phyloP scores from a whole-genome alignment of 1,139 yeast species.

The Scheffersomyces titani region DNA sequence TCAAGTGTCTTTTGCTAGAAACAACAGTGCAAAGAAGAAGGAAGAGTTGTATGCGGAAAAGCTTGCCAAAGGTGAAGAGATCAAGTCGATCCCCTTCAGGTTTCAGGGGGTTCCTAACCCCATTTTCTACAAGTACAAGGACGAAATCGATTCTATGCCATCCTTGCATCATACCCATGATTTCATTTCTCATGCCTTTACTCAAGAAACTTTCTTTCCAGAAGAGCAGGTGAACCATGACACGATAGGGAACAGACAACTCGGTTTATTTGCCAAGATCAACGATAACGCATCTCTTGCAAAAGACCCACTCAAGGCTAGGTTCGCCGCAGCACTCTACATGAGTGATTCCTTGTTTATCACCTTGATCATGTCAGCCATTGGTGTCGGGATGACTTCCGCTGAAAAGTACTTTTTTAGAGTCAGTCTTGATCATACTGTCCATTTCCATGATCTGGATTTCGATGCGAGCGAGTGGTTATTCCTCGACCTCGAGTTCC shows the following conservation, averaged over 20 bases:
- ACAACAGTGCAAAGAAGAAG: constrained; percentile 19
- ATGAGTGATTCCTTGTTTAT: constrained; percentile 28
- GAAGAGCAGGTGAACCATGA: constrained; percentile 12
- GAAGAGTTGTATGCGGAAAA: constrained; percentile 3
- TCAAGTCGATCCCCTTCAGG: constrained; percentile 25
- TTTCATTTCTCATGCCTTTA: constrained; percentile 14
- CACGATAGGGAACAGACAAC: constrained; percentile 28
- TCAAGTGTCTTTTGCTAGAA: constrained; percentile 37
- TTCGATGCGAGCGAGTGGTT: constrained; percentile 42
- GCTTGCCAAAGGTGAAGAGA: constrained; percentile 12
- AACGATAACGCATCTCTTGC: constrained; percentile 29
- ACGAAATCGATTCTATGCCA: constrained; percentile 28
- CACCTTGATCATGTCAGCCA: constrained; percentile 20
- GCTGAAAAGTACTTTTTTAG: constrained; percentile 29
- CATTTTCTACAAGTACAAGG: constrained; percentile 33
- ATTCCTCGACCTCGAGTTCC: constrained; percentile 37
- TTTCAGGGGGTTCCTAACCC: constrained; percentile 34
- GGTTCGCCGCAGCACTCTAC: constrained; percentile 20
- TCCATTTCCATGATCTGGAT: constrained; percentile 37
- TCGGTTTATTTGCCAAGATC: constrained; percentile 37
- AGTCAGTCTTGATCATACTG: constrained; percentile 45
- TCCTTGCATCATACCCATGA: constrained; percentile 32
- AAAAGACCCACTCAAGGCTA: constrained; percentile 22
- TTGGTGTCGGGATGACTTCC: constrained; percentile 27
- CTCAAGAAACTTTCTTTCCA: not conserved